A percentile compares a stretch with the other conserved stretches of the same genome.
These are phyloP conservation scores for Wilcoxina mikolae DNA, from an alignment of 495 filamentous ascomycete genomes.

Conservation along the genomic window DNA sequence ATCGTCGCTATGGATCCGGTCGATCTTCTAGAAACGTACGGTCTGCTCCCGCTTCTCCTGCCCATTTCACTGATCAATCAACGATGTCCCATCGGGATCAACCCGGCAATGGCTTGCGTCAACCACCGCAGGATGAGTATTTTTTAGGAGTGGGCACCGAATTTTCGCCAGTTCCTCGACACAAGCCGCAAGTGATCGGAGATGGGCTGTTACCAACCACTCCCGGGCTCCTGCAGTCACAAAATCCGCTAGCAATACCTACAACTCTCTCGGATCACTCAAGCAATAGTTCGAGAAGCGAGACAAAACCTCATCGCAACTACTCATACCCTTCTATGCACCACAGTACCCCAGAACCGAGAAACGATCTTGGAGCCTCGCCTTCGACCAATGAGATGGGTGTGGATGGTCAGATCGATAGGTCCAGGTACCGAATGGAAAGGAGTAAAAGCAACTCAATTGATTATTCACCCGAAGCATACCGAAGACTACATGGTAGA, in stretches of 20 bases:
- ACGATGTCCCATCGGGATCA: no score
- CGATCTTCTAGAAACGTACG: not conserved
- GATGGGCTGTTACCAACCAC: no score
- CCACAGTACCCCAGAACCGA: not conserved
- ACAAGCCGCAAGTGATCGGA: no score
- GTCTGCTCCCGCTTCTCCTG: no score
- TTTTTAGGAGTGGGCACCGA: no score
- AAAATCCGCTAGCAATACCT: not conserved
- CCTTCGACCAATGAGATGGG: not conserved
- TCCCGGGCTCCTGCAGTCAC: not conserved
- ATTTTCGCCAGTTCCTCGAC: no score
- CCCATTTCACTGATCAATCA: no score
- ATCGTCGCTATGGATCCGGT: not conserved
- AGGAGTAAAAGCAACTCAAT: slow-evolving; percentile 3
- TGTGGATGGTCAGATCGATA: slow-evolving; percentile 6
- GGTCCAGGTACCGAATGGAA: not conserved
- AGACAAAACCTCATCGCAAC: not conserved
- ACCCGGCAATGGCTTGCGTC: no score
- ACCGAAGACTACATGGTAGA: not conserved
- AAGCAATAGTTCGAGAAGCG: not conserved
- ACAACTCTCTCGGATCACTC: not conserved
- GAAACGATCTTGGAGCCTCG: not conserved
- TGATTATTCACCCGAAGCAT: slow-evolving; percentile 1
- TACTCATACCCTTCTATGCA: slow-evolving; percentile 1
- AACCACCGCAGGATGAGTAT: no score